Evolutionary conservation across 2,329 filamentous ascomycete species (phyloP).

Genomic region (Trichophyton benhamiae): DNA sequence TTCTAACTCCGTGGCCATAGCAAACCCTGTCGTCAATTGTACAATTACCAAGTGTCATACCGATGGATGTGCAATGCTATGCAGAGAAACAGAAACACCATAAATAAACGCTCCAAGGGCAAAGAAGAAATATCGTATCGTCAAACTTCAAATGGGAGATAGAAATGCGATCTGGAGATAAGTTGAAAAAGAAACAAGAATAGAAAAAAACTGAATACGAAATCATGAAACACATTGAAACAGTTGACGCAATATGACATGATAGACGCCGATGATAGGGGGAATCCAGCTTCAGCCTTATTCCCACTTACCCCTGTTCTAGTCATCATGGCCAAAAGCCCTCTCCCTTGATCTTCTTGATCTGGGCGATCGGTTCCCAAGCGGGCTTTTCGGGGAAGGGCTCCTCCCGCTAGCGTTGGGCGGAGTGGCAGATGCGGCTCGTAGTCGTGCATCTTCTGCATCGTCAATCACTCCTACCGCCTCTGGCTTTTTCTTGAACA

Average conservation of each 20-base stretch:
- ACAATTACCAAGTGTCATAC: neutral
- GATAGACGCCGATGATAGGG: neutral
- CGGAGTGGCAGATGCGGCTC: conserved; percentile 1
- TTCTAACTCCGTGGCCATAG: neutral
- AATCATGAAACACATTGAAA: neutral
- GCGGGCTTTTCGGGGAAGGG: neutral
- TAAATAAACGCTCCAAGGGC: neutral
- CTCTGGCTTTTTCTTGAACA: conserved; percentile 22
- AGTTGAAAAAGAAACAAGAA: neutral
- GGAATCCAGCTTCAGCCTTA: neutral
- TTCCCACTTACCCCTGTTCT: neutral
- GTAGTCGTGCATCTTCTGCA: conserved; percentile 1
- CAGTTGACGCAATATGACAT: neutral
- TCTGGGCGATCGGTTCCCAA: neutral
- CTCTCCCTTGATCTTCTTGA: conserved; percentile 1
- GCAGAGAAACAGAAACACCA: neutral
- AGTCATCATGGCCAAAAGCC: neutral
- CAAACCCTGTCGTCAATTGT: conserved; percentile 4
- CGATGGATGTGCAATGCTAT: neutral
- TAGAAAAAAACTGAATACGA: neutral
- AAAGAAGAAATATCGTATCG: neutral
- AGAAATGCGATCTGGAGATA: neutral
- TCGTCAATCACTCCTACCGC: conserved; percentile 3
- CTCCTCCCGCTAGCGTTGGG: neutral
- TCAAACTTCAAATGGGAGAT: neutral